Conservation (phyloP, 1,139 yeast species). For the Torulaspora globosa region DNA sequence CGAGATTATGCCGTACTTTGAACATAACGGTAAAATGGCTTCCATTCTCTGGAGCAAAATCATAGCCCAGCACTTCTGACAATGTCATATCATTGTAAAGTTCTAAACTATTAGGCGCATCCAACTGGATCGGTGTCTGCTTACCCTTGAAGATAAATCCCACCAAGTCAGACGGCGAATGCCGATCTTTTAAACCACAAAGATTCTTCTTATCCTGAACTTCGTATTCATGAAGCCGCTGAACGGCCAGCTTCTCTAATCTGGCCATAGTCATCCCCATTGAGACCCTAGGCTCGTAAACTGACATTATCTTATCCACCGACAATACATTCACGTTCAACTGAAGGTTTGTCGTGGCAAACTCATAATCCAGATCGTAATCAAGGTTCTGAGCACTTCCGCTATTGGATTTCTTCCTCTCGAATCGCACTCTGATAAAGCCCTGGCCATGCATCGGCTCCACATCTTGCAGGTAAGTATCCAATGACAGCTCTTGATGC, state of each 20-base stretch:
- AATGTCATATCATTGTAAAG: conserved; percentile 21
- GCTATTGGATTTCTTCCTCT: conserved; percentile 5
- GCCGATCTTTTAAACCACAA: conserved; percentile 20
- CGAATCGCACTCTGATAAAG: conserved; percentile 19
- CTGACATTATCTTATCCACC: conserved; percentile 19
- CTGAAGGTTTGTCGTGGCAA: conserved; percentile 18
- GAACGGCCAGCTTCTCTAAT: conserved; percentile 18
- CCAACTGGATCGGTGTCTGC: conserved; percentile 15
- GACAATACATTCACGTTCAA: conserved; percentile 27
- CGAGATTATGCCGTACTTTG: conserved; percentile 25
- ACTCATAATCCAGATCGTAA: conserved; percentile 21
- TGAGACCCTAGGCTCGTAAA: conserved; percentile 13
- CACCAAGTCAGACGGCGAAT: conserved; percentile 21
- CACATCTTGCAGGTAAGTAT: conserved; percentile 17
- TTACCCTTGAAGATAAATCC: conserved; percentile 29
- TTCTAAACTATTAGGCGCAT: conserved; percentile 12
- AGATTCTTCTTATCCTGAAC: conserved; percentile 12
- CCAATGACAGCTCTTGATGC: conserved; percentile 11
- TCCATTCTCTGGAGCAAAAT: conserved; percentile 26
- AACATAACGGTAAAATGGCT: conserved; percentile 29
- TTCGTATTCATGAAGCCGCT: conserved; percentile 24
- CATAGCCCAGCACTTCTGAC: conserved; percentile 25
- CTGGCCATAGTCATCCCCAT: conserved; percentile 19
- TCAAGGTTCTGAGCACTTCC: conserved; percentile 13
- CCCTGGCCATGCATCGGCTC: conserved; percentile 14